These are phyloP conservation scores for Neoscytalidium dimidiatum DNA, from an alignment of 2,329 filamentous ascomycete genomes.

Conservation along the genomic window DNA sequence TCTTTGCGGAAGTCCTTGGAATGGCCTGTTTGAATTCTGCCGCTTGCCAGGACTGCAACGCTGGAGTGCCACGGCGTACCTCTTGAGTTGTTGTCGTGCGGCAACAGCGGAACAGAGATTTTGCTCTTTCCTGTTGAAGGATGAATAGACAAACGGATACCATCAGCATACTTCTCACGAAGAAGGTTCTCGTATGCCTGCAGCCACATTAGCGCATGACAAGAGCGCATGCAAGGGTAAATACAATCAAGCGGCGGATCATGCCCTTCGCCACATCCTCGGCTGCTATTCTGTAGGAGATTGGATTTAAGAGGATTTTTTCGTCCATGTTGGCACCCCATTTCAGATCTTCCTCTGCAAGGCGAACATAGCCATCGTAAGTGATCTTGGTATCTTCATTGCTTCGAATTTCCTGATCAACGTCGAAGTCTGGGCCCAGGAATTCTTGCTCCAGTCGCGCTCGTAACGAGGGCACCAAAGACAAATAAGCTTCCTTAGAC, in stretches of 20 bases:
- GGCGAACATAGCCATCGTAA: background rate
- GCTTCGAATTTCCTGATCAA: background rate
- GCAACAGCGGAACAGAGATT: conserved; percentile 14
- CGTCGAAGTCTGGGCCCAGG: background rate
- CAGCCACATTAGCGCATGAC: background rate
- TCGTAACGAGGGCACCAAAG: background rate
- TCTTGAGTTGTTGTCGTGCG: background rate
- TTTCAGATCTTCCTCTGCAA: background rate
- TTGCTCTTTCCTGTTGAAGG: conserved; percentile 15
- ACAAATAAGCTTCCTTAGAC: background rate
- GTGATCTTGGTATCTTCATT: background rate
- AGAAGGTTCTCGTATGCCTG: conserved; percentile 3
- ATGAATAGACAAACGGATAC: conserved; percentile 18
- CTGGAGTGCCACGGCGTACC: conserved; percentile 13
- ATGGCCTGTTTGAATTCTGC: background rate
- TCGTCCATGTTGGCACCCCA: background rate
- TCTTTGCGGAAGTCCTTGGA: background rate
- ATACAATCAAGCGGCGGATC: background rate
- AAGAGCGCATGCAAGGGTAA: background rate
- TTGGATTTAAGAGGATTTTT: background rate
- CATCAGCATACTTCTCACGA: background rate
- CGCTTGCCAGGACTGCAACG: background rate
- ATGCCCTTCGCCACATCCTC: background rate
- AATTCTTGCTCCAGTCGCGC: background rate
- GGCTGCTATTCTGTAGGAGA: background rate